Evolutionary conservation across 441 rosid genomes (phyloP).

Genomic region (Corymbia citriodora): DNA sequence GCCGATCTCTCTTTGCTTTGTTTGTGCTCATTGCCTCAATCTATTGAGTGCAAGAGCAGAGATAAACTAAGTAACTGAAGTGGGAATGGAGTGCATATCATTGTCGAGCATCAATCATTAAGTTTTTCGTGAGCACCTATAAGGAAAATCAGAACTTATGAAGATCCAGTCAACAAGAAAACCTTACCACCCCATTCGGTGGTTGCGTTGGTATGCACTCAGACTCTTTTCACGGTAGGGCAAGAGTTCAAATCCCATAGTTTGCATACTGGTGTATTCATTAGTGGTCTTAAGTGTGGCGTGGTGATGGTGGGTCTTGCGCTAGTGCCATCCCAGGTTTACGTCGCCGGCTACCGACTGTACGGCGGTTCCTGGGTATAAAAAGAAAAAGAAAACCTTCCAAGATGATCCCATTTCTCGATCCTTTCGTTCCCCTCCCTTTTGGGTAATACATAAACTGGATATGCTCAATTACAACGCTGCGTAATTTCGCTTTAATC

Average conservation of each 20-base stretch:
- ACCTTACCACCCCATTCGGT: too few species aligned
- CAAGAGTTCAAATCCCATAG: too few species aligned
- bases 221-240: too few species aligned
- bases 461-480: background rate
- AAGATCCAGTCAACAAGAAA: background rate
- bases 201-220: too few species aligned
- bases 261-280: too few species aligned
- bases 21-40: background rate
- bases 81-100: background rate
- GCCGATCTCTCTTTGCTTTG: background rate
- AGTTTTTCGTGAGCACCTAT: background rate
- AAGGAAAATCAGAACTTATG: rapidly evolving
- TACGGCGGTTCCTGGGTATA: too few species aligned
- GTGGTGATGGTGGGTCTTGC: too few species aligned
- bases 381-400: background rate
- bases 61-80: background rate
- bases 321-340: too few species aligned
- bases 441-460: background rate
- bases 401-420: background rate
- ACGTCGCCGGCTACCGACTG: too few species aligned
- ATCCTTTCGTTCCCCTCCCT: background rate
- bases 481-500: background rate
- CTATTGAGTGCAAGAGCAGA: background rate
- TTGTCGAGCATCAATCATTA: background rate
- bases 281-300: too few species aligned